Evolutionary conservation across 257 asterid genomes (phyloP), one percentile per base, ranked within the genome.

Genomic region (Solanum piurae): DNA sequence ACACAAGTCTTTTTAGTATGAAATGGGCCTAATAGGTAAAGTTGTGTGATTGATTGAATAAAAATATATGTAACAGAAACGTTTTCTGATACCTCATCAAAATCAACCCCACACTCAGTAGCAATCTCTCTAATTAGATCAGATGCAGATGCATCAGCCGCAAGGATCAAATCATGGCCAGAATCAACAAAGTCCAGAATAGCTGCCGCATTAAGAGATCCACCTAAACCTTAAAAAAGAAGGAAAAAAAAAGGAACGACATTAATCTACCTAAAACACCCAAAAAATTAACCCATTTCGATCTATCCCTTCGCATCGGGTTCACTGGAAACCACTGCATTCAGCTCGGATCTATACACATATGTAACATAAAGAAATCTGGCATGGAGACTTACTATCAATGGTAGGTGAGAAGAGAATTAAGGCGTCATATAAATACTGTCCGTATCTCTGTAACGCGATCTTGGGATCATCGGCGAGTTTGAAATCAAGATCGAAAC

Each of bases 21-120:
- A 73, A 73, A 20, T 73, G 16, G 16, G 29, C 80, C 9, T 16
- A 72, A 72, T 20, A 34, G 49, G 79, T 11, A 75, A 37, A 75
- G 58, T n/a, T 44, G 40, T 14, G 16, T 27, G 25, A 44, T 77
- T 42, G 36, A 25, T 44, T 13, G 85, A 27, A 79, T 14, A 27
- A 79, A 79, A 14, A 25, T 14, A 60, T 5, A 79, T 42, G 38
- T 20, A 79, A 79, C 36, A 25, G 34, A 42, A 46, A 44, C 38
- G n/a, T 46, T 27, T 80, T 44, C 9, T 3, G 33, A 31, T 87
- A 94, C 98, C 98, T 96, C 98, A 87, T 96, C 98, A 83, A 96
- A 94, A 90, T 96, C 98, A 92, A 94, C 94, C 80, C 98, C 98
- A 85, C 98, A 94, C 87, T 96, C 98, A 5, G 92, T 90, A 42